phyloP scores from a whole-genome alignment of 2,329 filamentous ascomycete genomes.

The Coniochaeta sp. region DNA sequence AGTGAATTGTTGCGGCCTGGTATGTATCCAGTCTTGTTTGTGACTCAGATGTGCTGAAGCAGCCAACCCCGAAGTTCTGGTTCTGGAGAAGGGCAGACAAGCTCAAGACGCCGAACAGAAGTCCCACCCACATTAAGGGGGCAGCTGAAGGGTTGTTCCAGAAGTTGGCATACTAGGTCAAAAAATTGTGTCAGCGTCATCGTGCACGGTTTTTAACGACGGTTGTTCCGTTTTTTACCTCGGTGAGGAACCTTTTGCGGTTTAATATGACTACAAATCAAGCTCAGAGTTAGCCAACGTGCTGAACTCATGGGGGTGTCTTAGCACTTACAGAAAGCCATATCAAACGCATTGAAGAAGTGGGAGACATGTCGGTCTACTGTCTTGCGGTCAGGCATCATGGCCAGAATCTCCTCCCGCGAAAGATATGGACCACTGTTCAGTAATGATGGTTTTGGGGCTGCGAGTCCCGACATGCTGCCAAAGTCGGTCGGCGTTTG shows the following conservation, averaged over 20 bases:
- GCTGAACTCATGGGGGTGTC: neutral
- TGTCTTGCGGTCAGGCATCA: conserved; percentile 4
- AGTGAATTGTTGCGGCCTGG: conserved; percentile 17
- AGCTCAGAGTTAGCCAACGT: neutral
- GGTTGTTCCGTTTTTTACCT: too few relatives aligned
- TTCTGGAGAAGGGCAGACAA: conserved; percentile 57
- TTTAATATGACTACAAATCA: neutral
- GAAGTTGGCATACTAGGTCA: conserved; percentile 19
- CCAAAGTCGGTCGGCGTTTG: neutral
- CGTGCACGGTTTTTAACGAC: too few relatives aligned
- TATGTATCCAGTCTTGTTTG: conserved; percentile 34
- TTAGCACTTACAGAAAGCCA: conserved; percentile 3
- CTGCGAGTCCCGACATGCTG: neutral
- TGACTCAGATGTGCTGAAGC: conserved; percentile 52
- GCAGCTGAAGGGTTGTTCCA: conserved; percentile 29
- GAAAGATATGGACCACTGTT: neutral
- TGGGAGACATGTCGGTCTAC: conserved; percentile 6
- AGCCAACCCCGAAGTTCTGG: conserved; percentile 54
- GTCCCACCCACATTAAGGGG: conserved; percentile 34
- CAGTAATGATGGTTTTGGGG: conserved; percentile 1
- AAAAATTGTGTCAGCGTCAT: neutral
- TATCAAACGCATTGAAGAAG: conserved; percentile 7
- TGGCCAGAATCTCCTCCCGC: conserved; percentile 4
- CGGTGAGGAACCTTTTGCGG: conserved; percentile 3
- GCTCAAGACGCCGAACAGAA: conserved; percentile 50